Percentiles rank a stretch among this genome's conserved stretches.
These are phyloP conservation scores for Cercospora sp. DNA, from an alignment of 2,329 filamentous ascomycete genomes.

Conservation along the genomic window DNA sequence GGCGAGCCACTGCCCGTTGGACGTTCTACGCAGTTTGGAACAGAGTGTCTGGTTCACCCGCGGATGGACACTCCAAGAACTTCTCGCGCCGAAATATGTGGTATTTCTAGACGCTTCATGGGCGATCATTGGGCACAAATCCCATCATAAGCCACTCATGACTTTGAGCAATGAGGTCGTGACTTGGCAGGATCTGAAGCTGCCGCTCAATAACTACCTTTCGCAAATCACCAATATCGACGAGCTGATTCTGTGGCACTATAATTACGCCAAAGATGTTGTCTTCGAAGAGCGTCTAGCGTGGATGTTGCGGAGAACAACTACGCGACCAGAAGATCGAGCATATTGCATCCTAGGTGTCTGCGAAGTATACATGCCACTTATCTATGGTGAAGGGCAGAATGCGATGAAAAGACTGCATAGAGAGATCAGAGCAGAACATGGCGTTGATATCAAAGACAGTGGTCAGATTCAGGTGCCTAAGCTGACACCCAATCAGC, in stretches of 20 bases:
- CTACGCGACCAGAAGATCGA: conserved; percentile 15
- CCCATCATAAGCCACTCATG: neutral
- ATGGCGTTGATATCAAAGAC: neutral
- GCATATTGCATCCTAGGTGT: conserved; percentile 20
- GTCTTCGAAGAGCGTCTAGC: conserved; percentile 4
- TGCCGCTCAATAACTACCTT: conserved; percentile 12
- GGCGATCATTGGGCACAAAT: conserved; percentile 20
- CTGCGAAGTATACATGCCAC: conserved; percentile 8
- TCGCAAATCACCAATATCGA: conserved; percentile 19
- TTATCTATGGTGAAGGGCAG: conserved; percentile 13
- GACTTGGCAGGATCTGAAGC: neutral
- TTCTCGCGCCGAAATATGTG: conserved; percentile 24
- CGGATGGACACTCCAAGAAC: conserved; percentile 33
- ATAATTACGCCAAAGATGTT: neutral
- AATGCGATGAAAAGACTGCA: conserved; percentile 9
- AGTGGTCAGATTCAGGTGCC: neutral
- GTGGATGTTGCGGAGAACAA: conserved; percentile 9
- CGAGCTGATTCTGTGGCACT: conserved; percentile 12
- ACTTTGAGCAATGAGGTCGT: neutral
- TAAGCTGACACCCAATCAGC: neutral
- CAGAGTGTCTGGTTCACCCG: conserved; percentile 27
- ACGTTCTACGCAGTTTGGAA: neutral
- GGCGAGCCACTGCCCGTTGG: neutral
- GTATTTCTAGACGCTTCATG: conserved; percentile 22
- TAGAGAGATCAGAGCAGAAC: conserved; percentile 1